These are phyloP conservation scores for Verticillium albo-atrum DNA, from an alignment of 2,329 filamentous ascomycete species.

Conservation along the genomic window DNA sequence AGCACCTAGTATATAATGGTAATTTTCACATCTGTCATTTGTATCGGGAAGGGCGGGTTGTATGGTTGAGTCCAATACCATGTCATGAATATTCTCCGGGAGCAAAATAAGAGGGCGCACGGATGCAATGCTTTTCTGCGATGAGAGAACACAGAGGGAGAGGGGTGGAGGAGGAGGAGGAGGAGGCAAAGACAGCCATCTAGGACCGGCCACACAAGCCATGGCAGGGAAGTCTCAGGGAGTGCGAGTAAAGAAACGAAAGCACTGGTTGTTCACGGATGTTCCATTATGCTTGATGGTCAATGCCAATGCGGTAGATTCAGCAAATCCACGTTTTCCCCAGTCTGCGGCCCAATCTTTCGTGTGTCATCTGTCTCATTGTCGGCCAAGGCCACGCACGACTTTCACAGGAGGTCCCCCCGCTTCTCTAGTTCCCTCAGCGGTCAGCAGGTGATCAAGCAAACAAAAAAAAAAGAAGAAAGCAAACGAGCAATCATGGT, in stretches of 20 bases:
- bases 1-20: constrained; percentile 14
- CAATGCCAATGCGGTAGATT: neutral
- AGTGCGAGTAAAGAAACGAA: neutral
- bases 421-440: too few species aligned
- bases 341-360: neutral
- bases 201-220: neutral
- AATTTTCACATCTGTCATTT: constrained; percentile 6
- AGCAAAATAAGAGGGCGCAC: neutral
- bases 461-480: neutral
- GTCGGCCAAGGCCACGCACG: too few species aligned
- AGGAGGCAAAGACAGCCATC: neutral
- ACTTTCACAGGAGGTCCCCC: too few species aligned
- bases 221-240: neutral
- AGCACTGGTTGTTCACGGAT: neutral
- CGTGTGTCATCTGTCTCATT: neutral
- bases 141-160: neutral
- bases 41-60: neutral
- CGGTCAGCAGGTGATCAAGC: neutral
- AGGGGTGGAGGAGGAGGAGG: neutral
- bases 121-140: neutral
- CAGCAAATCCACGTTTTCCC: neutral
- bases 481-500: too few species aligned
- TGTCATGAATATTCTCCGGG: neutral
- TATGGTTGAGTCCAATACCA: neutral
- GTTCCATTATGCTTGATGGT: neutral